Evolutionary conservation across 129 eudicot species (phyloP), one percentile per base, ranked within the genome.

Genomic region (Cynara cardunculus): DNA sequence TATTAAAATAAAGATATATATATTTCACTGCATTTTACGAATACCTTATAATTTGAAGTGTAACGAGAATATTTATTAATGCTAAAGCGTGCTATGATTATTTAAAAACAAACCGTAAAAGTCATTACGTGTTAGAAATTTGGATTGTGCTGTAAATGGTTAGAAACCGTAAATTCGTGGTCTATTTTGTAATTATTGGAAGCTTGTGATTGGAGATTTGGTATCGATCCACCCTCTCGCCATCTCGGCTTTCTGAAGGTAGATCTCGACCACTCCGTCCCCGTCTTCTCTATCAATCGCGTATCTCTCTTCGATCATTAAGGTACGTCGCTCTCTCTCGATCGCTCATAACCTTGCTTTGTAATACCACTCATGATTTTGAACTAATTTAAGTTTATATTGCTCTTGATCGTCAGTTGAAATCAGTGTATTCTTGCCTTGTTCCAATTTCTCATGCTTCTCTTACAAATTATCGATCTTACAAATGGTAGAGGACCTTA

Each of bases 221-320:
- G 2, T 67, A 27, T 18, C 46, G 28, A 28, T 66, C 22, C 27
- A 24, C 2, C 25, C 56, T 39, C 30, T 19, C 34, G 12, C 7
- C 26, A 32, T 28, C 32, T 27, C 34, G n/a, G 71, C 27, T 34
- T 49, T 73, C 28, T 75, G 71, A 68, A 75, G 85, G 61, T 59
- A 49, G 71, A 82, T 75, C 81, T 82, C 81, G 76, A 68, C 70
- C 76, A 68, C 81, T 75, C 76, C 85, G 85, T 75, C 84, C 26
- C 70, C 66, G 9, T 32, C 56, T 30, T 76, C 71, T 12, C n/a
- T 18, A 32, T 62, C 39, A 53, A 78, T 78, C 71, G 25, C 64
- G 37, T 59, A 6, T 78, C 26, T 82, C 76, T 68, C 31, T 68
- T 21, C 71, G 71, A 82, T 68, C 25, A 75, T 67, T 37, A 12